These are phyloP conservation scores for Apiospora sp. DNA, from an alignment of 2,329 filamentous ascomycete genomes.

Conservation along the genomic window DNA sequence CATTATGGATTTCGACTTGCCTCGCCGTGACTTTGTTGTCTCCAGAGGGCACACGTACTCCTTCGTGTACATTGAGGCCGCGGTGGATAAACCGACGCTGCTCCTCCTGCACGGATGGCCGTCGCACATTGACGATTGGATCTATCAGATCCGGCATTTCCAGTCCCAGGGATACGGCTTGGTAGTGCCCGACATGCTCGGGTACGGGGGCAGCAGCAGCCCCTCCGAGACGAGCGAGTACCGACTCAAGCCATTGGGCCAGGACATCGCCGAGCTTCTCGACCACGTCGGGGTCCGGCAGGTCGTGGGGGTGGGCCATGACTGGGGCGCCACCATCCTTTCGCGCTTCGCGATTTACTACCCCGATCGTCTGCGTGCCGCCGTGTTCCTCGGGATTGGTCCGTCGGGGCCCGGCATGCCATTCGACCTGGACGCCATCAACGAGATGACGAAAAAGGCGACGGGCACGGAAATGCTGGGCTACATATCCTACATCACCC, in stretches of 20 bases:
- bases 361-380: slow-evolving; percentile 44
- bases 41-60: slow-evolving; percentile 40
- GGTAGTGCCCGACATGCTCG: slow-evolving; percentile 43
- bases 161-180: slow-evolving; percentile 42
- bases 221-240: slow-evolving; percentile 43
- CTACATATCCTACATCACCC: slow-evolving; percentile 24
- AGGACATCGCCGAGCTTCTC: slow-evolving; percentile 45
- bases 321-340: slow-evolving; percentile 49
- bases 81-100: background rate
- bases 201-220: slow-evolving; percentile 42
- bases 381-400: slow-evolving; percentile 47
- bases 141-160: slow-evolving; percentile 36
- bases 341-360: slow-evolving; percentile 48
- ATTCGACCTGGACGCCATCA: slow-evolving; percentile 35
- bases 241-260: slow-evolving; percentile 39
- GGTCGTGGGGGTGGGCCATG: slow-evolving; percentile 50
- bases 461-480: slow-evolving; percentile 25
- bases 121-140: slow-evolving; percentile 28
- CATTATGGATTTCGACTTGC: background rate
- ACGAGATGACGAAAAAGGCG: slow-evolving; percentile 20
- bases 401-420: slow-evolving; percentile 42
- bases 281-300: slow-evolving; percentile 38
- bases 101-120: slow-evolving; percentile 28
- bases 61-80: slow-evolving; percentile 10
- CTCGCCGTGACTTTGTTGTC: background rate